Base-by-base conservation (phyloP, 192 early-diverging fungal species). In the Dissophora globulifera region DNA sequence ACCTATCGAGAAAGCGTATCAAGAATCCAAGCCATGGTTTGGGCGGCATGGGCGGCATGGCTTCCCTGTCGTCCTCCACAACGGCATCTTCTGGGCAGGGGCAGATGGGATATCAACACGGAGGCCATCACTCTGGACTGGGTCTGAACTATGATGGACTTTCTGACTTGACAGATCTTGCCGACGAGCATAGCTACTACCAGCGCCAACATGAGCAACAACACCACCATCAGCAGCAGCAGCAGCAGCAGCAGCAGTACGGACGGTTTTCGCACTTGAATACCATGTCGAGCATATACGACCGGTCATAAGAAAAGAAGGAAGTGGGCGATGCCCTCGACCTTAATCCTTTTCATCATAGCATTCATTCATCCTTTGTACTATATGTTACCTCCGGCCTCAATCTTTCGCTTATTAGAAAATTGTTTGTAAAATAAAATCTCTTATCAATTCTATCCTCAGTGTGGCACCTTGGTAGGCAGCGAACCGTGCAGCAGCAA, bases 1-100 rank as follows among this genome's bases (percentile, higher is more conserved):
- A 76, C 49, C 27, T 76, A 16, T 76, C 72, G 16, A 52, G 72
- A 19, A 76, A 76, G 72, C 47, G 72, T 12, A 35, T 59, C 58
- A 76, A 76, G 46, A 67, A 67, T 49, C 41, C 58, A 7, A 71
- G 32, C 32, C 41, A 32, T 15, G 47, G 25, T 40, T 50, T 25
- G 35, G 55, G 40, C 12, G 1, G 8, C 23, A 20, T 27, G 25
- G 54, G 53, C 2, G 1, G 29, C 0, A 22, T 41, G 13, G 35
- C 62, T 9, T 55, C 48, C 11, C 43, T 20, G 3, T 56, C 63
- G 8, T 29, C 62, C 13, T 42, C 53, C 2, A 25, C 50, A 2
- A 23, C 32, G 54, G 25, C 59, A 8, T 49, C 29, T 19, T 7
- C 33, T 26, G 47, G 57, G 13, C 45, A 48, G 5, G 45, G 46